These are phyloP conservation scores for Trichoderma koningiopsis DNA, from an alignment of 2,329 filamentous ascomycete genomes.

Conservation along the genomic window DNA sequence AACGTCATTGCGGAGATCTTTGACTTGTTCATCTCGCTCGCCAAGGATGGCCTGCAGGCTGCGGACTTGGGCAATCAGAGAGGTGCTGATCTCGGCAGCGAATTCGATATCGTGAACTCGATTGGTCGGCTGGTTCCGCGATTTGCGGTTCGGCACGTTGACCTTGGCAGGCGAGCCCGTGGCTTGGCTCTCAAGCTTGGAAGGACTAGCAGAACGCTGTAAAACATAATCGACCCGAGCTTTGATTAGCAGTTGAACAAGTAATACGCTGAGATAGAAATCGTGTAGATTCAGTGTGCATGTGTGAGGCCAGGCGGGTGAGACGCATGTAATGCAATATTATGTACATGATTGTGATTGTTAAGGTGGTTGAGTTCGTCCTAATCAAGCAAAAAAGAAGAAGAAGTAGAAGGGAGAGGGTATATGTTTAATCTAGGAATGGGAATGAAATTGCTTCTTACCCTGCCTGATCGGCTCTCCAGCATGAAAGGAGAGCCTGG, in stretches of 20 bases:
- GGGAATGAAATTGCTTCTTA: conserved; percentile 42
- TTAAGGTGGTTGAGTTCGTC: background rate
- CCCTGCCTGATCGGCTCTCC: conserved; percentile 55
- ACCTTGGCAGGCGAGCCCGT: conserved; percentile 88
- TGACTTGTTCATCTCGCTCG: conserved; percentile 86
- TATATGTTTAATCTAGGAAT: background rate
- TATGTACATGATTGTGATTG: background rate
- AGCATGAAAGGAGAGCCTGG: conserved; percentile 55
- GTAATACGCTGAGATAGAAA: background rate
- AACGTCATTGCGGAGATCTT: conserved; percentile 72
- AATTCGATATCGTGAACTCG: conserved; percentile 96
- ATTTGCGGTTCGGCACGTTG: conserved; percentile 80
- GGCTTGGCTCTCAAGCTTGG: conserved; percentile 81
- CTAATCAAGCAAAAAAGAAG: background rate
- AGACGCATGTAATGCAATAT: background rate
- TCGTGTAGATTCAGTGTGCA: background rate
- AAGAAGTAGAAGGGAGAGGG: background rate
- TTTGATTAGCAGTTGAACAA: conserved; percentile 15
- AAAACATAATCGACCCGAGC: background rate
- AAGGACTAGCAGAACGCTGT: conserved; percentile 70
- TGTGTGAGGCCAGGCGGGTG: background rate
- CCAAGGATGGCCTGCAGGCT: conserved; percentile 82
- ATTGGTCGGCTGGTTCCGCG: conserved; percentile 85
- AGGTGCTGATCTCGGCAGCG: conserved; percentile 96
- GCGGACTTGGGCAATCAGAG: conserved; percentile 88